phyloP scores from a whole-genome alignment of 345 rosid genomes.

The Mangifera indica region DNA sequence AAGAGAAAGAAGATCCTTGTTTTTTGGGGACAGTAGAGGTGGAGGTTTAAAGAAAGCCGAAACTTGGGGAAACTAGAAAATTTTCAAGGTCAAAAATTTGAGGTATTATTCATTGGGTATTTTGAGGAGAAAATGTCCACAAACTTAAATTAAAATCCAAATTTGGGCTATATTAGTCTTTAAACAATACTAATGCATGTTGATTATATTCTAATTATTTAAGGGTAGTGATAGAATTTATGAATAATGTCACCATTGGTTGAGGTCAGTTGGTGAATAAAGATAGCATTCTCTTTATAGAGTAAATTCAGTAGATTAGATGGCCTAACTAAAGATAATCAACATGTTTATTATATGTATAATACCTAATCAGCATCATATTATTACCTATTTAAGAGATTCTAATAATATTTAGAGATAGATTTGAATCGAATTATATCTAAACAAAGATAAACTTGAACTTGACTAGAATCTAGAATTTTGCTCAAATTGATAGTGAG shows the following conservation, averaged over 20 bases:
- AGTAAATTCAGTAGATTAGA: background rate
- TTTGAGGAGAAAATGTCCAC: slow-evolving; percentile 16
- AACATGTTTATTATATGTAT: background rate
- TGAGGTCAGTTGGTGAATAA: background rate
- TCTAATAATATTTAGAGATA: too few relatives aligned
- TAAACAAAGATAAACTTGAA: too few relatives aligned
- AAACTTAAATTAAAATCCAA: background rate
- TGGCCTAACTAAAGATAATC: slow-evolving; percentile 2
- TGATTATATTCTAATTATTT: too few relatives aligned
- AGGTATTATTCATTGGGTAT: background rate
- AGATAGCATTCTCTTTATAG: background rate
- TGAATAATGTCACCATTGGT: background rate
- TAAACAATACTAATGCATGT: too few relatives aligned
- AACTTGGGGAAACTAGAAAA: background rate
- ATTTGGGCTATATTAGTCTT: background rate
- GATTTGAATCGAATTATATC: too few relatives aligned
- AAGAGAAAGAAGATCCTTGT: slow-evolving; percentile 29
- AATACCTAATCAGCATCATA: too few relatives aligned
- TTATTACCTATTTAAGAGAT: too few relatives aligned
- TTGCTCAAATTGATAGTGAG: too few relatives aligned
- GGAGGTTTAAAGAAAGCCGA: background rate
- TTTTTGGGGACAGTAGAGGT: slow-evolving; percentile 25
- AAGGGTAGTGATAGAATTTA: too few relatives aligned
- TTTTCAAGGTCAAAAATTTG: slow-evolving; percentile 7
- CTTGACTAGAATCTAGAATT: too few relatives aligned